These are phyloP conservation scores for Acorus calamus DNA, from an alignment of 106 monocot species.

Conservation along the genomic window DNA sequence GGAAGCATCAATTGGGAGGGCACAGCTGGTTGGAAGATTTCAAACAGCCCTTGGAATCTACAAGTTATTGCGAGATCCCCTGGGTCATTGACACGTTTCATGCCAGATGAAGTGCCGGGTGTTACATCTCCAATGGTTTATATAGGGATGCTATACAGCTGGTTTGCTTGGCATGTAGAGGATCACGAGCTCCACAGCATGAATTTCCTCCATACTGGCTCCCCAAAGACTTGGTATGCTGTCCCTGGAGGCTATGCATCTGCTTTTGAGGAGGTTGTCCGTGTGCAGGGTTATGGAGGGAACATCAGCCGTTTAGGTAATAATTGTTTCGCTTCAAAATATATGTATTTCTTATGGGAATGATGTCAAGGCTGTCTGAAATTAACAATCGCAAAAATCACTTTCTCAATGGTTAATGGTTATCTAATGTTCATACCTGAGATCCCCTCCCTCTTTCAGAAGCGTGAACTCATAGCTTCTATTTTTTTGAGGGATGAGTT, in stretches of 20 bases:
- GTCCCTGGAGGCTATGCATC: conserved; percentile 63
- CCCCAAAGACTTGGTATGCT: conserved; percentile 96
- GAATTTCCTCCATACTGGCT: conserved; percentile 86
- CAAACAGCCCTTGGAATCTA: conserved; percentile 91
- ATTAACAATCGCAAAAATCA: too few relatives aligned
- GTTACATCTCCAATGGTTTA: conserved; percentile 98
- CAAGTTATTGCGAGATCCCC: conserved; percentile 81
- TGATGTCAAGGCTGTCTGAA: too few relatives aligned
- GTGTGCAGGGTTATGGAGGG: conserved; percentile 65
- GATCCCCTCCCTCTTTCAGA: too few relatives aligned
- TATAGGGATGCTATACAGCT: conserved; percentile 94
- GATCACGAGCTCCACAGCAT: conserved; percentile 98
- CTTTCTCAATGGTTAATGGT: too few relatives aligned
- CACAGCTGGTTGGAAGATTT: conserved; percentile 55
- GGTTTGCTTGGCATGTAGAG: conserved; percentile 99
- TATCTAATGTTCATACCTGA: too few relatives aligned
- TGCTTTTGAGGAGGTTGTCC: conserved; percentile 60
- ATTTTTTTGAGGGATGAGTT: too few relatives aligned
- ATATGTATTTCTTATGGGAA: not conserved
- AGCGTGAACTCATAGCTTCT: too few relatives aligned
- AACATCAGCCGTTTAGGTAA: conserved; percentile 66
- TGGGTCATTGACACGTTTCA: conserved; percentile 81
- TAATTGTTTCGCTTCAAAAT: not conserved
- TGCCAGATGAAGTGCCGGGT: conserved; percentile 94
- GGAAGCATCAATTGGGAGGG: conserved; percentile 11